Base-by-base conservation (phyloP, 495 filamentous ascomycete genomes). In the Amphirosellinia nigrospora region DNA sequence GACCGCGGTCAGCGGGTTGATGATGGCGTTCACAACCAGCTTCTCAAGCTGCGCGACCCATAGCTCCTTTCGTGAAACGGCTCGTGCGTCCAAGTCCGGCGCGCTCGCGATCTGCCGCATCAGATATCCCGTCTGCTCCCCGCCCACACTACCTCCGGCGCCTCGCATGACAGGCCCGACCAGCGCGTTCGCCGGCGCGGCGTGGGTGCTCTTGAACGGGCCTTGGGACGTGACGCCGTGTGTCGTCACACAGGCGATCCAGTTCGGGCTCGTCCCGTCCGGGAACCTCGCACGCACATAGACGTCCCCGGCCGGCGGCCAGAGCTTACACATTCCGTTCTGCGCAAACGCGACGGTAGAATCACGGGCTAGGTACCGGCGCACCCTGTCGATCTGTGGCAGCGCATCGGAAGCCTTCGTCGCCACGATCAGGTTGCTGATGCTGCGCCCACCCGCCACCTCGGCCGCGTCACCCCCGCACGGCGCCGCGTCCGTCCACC, bases 1-100 rank as follows among this genome's bases (percentile, higher is more conserved):
- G 3, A 96, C 76, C 4, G 87, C 91, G 0, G 94, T 95, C 5
- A 98, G 78, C 0, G 95, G 93, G 75, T 96, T 93, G 64, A 98
- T 89, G 60, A 95, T 81, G 46, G 88, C 83, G 76, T 96, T 96
- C 70, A 94, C 84, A 15, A 90, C 92, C 1, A 98, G 83, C 75
- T 97, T 85, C 38, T 74, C 70, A 3, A 85, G 74, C 71, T 83
- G 83, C 39, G 89, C 73, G 4, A 82, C 76, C 71, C 89, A 84
- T 26, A 92, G 79, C 45, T 89, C 86, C 6, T 78, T 68, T 13
- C 84, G 77, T 0, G 82, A 69, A 39, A 89, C 78, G 28, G 72
- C 66, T 13, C 78, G 79, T 2, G 82, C 86, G 36, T 77, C 75
- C 1, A 91, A 81, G 23, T 72, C 72, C 9, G 79, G 77, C 0